phyloP scores from a whole-genome alignment of 441 rosid genomes.

The Euphorbia corollata region DNA sequence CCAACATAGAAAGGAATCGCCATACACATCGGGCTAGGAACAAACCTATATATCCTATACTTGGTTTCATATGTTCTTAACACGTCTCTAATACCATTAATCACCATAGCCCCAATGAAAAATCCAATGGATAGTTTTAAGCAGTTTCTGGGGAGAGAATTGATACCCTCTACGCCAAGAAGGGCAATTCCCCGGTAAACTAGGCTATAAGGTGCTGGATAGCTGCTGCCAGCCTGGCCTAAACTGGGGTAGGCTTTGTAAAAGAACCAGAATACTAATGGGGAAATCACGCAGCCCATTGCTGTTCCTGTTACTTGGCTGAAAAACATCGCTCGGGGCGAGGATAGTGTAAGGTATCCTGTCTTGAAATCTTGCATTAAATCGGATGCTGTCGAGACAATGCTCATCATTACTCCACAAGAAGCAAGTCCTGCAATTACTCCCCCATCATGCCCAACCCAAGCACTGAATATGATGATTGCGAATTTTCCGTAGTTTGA shows the following conservation, averaged over 20 bases:
- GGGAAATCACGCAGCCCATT: constrained; percentile 58
- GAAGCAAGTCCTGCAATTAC: constrained; percentile 69
- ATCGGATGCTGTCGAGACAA: constrained; percentile 85
- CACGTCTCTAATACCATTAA: constrained; percentile 34
- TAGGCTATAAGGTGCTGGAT: constrained; percentile 68
- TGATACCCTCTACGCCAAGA: constrained; percentile 68
- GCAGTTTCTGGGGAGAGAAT: constrained; percentile 66
- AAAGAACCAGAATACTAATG: constrained; percentile 80
- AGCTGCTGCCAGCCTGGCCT: constrained; percentile 55
- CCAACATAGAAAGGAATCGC: constrained; percentile 66
- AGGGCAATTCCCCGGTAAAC: constrained; percentile 71
- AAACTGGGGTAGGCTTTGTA: constrained; percentile 55
- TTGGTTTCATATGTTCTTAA: constrained; percentile 28
- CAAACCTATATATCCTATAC: constrained; percentile 28
- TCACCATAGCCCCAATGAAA: constrained; percentile 36
- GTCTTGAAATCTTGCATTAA: constrained; percentile 91
- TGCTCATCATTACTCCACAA: constrained; percentile 92
- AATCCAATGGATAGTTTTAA: constrained; percentile 43
- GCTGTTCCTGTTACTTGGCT: constrained; percentile 76
- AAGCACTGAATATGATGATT: constrained; percentile 62
- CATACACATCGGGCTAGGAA: constrained; percentile 64
- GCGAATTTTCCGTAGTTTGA: constrained; percentile 82
- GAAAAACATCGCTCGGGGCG: constrained; percentile 78
- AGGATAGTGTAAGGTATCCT: constrained; percentile 76
- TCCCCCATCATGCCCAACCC: constrained; percentile 75